Evolutionary conservation across 1,139 yeast species (phyloP).

Genomic region (Sugiyamaella grinbergsii): DNA sequence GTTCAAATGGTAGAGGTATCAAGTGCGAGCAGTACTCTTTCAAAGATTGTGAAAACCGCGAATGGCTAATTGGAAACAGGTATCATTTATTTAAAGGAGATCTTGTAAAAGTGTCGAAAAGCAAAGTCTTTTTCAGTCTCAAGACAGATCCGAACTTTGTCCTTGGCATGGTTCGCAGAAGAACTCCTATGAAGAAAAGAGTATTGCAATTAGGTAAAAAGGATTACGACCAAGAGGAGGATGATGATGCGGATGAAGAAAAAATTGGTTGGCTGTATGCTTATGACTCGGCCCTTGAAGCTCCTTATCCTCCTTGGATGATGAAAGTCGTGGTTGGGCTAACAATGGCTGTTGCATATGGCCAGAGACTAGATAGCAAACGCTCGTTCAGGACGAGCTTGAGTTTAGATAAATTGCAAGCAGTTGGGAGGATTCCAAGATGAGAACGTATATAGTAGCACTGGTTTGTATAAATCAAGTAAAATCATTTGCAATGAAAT

Average conservation of each 20-base stretch:
- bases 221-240: constrained; percentile 22
- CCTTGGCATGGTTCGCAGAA: constrained; percentile 26
- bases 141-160: constrained; percentile 21
- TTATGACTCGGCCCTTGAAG: constrained; percentile 26
- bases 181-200: constrained; percentile 29
- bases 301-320: constrained; percentile 22
- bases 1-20: constrained; percentile 5
- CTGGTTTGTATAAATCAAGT: no score
- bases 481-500: no score
- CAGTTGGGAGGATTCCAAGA: not conserved
- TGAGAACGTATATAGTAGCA: no score
- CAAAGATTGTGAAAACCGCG: constrained; percentile 19
- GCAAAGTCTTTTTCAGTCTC: constrained; percentile 24
- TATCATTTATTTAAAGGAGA: constrained; percentile 15
- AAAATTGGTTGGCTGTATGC: constrained; percentile 35
- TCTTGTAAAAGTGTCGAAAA: constrained; percentile 20
- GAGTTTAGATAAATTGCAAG: constrained; percentile 7
- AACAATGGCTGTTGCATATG: constrained; percentile 27
- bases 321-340: constrained; percentile 30
- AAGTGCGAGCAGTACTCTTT: constrained; percentile 24
- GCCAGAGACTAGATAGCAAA: constrained; percentile 24
- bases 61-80: constrained; percentile 28
- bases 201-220: constrained; percentile 20
- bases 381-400: constrained; percentile 14
- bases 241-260: constrained; percentile 33